phyloP scores from a whole-genome alignment of 176 grass and related monocot species.

The Juncus inflexus region DNA sequence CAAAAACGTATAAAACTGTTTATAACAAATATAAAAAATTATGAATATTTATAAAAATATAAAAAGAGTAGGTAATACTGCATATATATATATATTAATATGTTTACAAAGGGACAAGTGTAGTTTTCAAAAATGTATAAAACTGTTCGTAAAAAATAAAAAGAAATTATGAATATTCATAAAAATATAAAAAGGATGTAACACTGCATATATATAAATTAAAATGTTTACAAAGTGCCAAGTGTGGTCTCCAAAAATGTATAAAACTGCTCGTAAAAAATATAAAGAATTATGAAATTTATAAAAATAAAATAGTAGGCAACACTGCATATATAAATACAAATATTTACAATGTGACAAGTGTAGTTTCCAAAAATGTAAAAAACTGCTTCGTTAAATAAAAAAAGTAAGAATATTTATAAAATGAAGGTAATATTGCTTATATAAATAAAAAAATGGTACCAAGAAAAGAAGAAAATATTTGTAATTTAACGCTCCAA shows the following conservation, averaged over 20 bases:
- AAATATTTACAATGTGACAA: too few relatives aligned
- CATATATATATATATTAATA: background rate
- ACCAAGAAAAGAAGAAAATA: constrained; percentile 97
- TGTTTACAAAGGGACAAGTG: constrained; percentile 56
- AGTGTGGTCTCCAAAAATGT: too few relatives aligned
- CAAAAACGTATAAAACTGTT: constrained; percentile 96
- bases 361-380: too few relatives aligned
- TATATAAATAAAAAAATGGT: constrained; percentile 33
- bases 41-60: background rate
- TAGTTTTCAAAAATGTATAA: constrained; percentile 90
- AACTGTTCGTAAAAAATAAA: constrained; percentile 50
- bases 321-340: background rate
- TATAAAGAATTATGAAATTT: background rate
- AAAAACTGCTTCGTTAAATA: too few relatives aligned
- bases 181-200: background rate
- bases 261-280: too few relatives aligned
- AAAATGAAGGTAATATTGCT: too few relatives aligned
- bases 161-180: background rate
- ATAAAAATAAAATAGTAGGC: background rate
- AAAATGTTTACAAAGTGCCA: too few relatives aligned
- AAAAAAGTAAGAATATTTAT: too few relatives aligned
- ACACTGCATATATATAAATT: background rate
- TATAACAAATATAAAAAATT: constrained; percentile 14
- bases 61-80: background rate
- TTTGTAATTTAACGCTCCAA: constrained; percentile 91